Evolutionary conservation across 805 yeast species (phyloP), one percentile per base, ranked within the genome.

Genomic region (Saccharomycopsis sp.): DNA sequence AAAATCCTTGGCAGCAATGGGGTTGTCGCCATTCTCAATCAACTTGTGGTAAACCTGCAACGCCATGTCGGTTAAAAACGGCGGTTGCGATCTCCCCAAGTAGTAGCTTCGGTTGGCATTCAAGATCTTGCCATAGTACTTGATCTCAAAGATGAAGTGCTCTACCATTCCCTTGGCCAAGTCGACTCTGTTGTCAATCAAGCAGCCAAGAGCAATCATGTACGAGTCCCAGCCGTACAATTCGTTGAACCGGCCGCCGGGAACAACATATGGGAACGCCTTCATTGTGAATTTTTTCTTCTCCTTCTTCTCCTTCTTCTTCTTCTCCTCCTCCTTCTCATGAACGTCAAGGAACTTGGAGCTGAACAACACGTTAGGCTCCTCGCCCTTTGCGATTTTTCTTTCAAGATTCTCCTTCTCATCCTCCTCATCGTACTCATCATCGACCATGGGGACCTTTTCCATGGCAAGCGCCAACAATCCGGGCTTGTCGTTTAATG

Each of bases 201-300:
- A 58, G 31, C 92, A 66, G 1, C 97, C 98, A 18, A 87, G 60
- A 0, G 92, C 74, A 56, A 80, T 87, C 80, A 92, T 83, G 56
- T 92, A 89, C 2, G 96, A 86, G 59, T 89, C 98, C 98, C 98
- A 89, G 12, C 97, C 98, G 55, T 92, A 89, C 44, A 87, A 71
- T 62, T 89, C 98, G 62, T 92, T 92, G 62, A 89, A 89, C 49
- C 98, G 68, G 17, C 98, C 97, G 13, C 98, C 98, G 1, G 98
- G 98, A 18, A 89, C 97, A 13, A 85, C 82, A 59, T 89, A 89
- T 0, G 95, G 95, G 53, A 71, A 77, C 16, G 87, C 85, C 30
- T 71, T 65, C 35, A 80, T 52, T 10, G 69, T 65, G 26, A 15
- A 36, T 12, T 39, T 29, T 5, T 25, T 26, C 29, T 32, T 21